These are phyloP conservation scores for Cucumis variabilis DNA, from an alignment of 331 rosid species.

Conservation along the genomic window DNA sequence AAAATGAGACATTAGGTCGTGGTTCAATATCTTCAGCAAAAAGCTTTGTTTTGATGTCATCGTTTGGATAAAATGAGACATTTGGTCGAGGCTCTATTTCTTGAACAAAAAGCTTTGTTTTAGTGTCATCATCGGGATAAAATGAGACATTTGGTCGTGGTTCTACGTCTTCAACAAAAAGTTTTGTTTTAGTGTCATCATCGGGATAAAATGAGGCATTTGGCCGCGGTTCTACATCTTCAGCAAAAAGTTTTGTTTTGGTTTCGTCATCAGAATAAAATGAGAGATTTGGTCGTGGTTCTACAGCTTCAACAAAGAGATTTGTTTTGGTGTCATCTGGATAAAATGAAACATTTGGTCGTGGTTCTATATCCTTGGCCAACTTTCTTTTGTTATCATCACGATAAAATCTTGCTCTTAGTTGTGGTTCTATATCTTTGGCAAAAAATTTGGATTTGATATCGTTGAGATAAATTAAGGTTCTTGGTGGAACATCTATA, in stretches of 20 bases:
- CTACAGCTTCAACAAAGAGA: not conserved
- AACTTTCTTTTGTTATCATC: not conserved
- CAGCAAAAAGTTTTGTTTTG: not conserved
- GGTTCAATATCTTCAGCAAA: not conserved
- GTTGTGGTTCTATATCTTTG: not conserved
- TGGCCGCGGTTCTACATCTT: not conserved
- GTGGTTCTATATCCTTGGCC: not conserved
- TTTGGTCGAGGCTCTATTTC: conserved; percentile 26
- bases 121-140: not conserved
- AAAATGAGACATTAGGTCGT: not conserved
- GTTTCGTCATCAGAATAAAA: not conserved
- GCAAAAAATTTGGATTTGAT: not conserved
- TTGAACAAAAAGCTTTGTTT: not conserved
- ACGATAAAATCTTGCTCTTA: not conserved
- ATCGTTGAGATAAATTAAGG: not conserved
- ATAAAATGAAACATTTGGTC: not conserved
- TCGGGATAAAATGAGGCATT: not conserved
- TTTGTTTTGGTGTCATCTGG: not conserved
- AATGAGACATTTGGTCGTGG: not conserved
- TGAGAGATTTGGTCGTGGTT: not conserved
- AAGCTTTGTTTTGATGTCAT: not conserved
- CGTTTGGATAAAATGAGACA: not conserved
- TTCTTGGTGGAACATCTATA: not conserved
- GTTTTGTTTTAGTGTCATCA: not conserved
- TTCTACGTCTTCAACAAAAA: not conserved